A percentile compares a stretch with the other conserved stretches of the same genome.
These are phyloP conservation scores for Fragilaria crotonensis DNA, from an alignment of 108 stramenopile genomes.

Conservation along the genomic window DNA sequence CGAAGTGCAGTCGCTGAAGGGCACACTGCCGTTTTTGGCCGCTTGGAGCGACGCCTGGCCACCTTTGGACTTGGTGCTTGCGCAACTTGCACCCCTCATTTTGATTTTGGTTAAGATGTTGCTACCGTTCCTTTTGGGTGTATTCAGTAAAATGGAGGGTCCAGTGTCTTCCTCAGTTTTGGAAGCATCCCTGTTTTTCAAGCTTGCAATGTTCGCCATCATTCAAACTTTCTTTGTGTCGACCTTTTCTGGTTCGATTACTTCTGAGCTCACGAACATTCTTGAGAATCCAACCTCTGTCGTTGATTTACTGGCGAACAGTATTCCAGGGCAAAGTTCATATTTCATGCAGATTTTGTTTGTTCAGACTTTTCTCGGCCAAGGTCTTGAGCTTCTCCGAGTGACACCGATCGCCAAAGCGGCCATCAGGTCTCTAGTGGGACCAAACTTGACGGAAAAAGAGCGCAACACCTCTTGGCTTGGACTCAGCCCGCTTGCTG, in stretches of 20 bases:
- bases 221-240: constrained; percentile 18
- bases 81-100: constrained; percentile 44
- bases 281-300: constrained; percentile 11
- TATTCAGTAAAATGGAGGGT: constrained; percentile 38
- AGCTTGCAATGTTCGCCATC: constrained; percentile 36
- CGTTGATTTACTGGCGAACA: constrained; percentile 29
- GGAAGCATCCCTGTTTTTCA: constrained; percentile 50
- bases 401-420: constrained; percentile 30
- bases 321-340: constrained; percentile 28
- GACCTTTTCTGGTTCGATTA: constrained; percentile 22
- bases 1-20: constrained; percentile 35
- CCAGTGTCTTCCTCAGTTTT: constrained; percentile 39
- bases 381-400: constrained; percentile 51
- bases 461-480: constrained; percentile 41
- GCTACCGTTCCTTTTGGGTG: constrained; percentile 24
- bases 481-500: constrained; percentile 41
- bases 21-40: constrained; percentile 25
- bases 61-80: constrained; percentile 35
- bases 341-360: constrained; percentile 46
- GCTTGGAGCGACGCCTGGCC: constrained; percentile 21
- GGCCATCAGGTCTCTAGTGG: constrained; percentile 28
- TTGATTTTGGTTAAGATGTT: constrained; percentile 31
- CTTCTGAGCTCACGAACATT: constrained; percentile 11
- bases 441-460: constrained; percentile 55
- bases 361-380: constrained; percentile 33